Evolutionary conservation across 495 filamentous ascomycete species (phyloP).

Genomic region (Podospora comata): DNA sequence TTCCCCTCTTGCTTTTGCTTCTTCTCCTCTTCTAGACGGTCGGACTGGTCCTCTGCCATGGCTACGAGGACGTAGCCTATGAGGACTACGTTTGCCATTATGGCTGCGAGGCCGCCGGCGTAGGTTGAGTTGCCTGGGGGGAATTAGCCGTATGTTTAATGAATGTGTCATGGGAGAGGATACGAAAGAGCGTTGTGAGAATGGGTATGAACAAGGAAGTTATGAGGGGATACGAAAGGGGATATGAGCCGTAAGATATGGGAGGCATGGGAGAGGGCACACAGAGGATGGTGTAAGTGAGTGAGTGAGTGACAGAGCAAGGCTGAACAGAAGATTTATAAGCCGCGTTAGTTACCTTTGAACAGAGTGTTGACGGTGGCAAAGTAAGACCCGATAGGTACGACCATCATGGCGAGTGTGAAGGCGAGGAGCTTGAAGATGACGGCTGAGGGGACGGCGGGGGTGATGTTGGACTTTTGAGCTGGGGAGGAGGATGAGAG

Average conservation of each 20-base stretch:
- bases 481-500: constrained; percentile 35
- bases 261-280: too few relatives aligned
- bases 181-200: not conserved
- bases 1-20: constrained; percentile 47
- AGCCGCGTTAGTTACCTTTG: constrained; percentile 50
- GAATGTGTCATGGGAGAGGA: not conserved
- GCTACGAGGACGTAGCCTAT: constrained; percentile 89
- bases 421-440: constrained; percentile 87
- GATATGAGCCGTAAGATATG: not conserved
- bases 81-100: constrained; percentile 88
- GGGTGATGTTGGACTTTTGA: constrained; percentile 53
- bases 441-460: constrained; percentile 75
- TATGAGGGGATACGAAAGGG: not conserved
- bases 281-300: not conserved
- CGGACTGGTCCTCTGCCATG: constrained; percentile 81
- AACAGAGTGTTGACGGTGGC: constrained; percentile 73
- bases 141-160: not conserved
- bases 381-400: constrained; percentile 86
- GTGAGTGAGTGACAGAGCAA: not conserved
- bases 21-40: constrained; percentile 51
- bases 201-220: not conserved
- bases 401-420: constrained; percentile 82
- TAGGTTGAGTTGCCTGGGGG: constrained; percentile 76
- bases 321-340: not conserved
- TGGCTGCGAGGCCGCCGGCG: constrained; percentile 77